A percentile compares a stretch with the other conserved stretches of the same genome.
phyloP scores from a whole-genome alignment of 208 protist genomes.

The Trypanosoma lewisi region DNA sequence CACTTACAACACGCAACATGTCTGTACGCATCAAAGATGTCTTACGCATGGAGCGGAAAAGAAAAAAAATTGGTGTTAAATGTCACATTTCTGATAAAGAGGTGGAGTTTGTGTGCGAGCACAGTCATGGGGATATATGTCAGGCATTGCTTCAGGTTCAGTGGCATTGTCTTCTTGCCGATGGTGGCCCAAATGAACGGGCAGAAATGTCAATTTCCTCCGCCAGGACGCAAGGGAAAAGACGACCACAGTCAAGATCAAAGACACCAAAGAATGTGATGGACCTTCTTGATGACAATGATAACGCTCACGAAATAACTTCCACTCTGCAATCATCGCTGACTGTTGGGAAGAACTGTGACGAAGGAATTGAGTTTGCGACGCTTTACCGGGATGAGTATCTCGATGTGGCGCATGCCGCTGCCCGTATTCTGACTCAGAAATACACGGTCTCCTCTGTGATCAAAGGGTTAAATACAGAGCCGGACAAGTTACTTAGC shows the following conservation, averaged over 20 bases:
- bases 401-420: constrained; percentile 71
- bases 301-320: not conserved
- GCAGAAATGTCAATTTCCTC: not conserved
- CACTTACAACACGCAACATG: constrained; percentile 67
- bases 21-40: constrained; percentile 45
- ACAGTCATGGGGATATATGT: constrained; percentile 76
- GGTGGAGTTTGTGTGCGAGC: constrained; percentile 39
- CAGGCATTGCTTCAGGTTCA: constrained; percentile 79
- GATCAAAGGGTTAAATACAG: constrained; percentile 47
- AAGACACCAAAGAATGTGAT: constrained; percentile 24
- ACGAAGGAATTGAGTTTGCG: constrained; percentile 14
- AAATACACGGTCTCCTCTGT: constrained; percentile 67
- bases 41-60: constrained; percentile 27
- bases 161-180: constrained; percentile 34
- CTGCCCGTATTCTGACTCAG: constrained; percentile 76
- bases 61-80: constrained; percentile 1
- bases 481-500: constrained; percentile 55
- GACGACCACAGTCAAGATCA: not conserved
- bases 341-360: not conserved
- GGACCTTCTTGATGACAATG: constrained; percentile 27
- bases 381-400: constrained; percentile 64
- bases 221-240: not conserved
- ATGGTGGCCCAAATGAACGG: not conserved
- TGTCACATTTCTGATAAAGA: constrained; percentile 24
- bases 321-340: not conserved